phyloP scores from a whole-genome alignment of 768 basidiomycete genomes.

The Mycena galericulata region DNA sequence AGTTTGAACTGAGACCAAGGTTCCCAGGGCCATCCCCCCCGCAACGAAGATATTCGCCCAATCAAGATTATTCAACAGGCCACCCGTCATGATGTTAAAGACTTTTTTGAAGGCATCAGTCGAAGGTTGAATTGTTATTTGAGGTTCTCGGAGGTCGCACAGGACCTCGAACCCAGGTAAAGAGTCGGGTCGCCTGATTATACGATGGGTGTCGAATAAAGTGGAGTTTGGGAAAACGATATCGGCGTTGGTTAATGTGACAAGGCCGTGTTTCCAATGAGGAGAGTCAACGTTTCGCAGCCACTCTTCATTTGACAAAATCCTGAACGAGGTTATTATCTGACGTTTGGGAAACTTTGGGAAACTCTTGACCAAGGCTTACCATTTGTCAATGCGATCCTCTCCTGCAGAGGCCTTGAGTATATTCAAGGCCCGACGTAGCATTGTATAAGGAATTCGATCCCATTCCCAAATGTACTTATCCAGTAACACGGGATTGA shows the following conservation, averaged over 20 bases:
- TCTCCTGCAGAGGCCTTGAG: neutral
- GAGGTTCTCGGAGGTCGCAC: conserved; percentile 11
- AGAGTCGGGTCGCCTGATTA: too few species aligned
- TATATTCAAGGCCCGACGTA: neutral
- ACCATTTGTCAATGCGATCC: neutral
- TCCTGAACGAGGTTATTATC: neutral
- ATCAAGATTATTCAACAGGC: conserved; percentile 28
- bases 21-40: conserved; percentile 30
- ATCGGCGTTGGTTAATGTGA: neutral
- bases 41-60: conserved; percentile 36
- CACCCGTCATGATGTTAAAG: conserved; percentile 30
- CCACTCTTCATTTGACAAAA: conserved; percentile 8
- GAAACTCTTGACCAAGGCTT: neutral
- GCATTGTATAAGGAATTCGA: neutral
- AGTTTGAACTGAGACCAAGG: conserved; percentile 28
- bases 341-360: too few species aligned
- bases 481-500: neutral
- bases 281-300: neutral
- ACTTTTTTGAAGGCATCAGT: conserved; percentile 23
- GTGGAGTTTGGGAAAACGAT: too few species aligned
- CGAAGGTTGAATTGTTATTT: conserved; percentile 26
- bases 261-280: conserved; percentile 9
- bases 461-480: neutral
- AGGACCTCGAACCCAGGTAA: conserved; percentile 32
- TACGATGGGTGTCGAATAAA: too few species aligned